Evolutionary conservation across 1,139 yeast genomes (phyloP), one percentile per base, ranked within the genome.

Genomic region (Pichia cactophila): DNA sequence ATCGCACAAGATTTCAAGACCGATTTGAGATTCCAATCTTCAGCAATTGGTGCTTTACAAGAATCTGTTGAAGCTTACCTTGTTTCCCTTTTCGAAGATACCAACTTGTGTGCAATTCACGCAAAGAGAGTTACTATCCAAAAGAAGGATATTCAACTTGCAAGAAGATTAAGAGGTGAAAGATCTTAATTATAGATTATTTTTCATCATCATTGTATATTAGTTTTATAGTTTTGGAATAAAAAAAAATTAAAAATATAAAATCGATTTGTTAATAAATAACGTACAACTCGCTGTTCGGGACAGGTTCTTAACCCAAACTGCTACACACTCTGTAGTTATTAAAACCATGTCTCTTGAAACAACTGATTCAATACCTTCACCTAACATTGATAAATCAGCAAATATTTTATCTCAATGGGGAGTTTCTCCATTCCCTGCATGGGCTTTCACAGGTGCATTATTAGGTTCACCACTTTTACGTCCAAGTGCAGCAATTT

Each of bases 111-210:
- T 77, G 97, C 97, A 65, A 88, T 92, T 68, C 97, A 90, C 80
- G 97, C 97, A 69, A 90, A 90, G 90, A 87, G 97, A 81, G 97
- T 90, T 68, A 90, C 97, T 62, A 90, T 90, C 74, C 97, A 90
- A 80, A 92, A 90, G 95, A 90, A 90, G 84, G 97, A 90, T 74
- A 89, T 90, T 73, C 96, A 89, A 76, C 85, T 90, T 71, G 97
- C 97, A 62, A 89, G 97, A 82, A 92, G 97, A 84, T 85, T 90
- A 72, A 89, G 97, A 80, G 97, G 97, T 73, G 97, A 84, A 77
- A 83, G 92, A 81, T 78, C 87, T 63, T 82, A 78, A 65, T 51
- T 57, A n/a, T 44, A 17, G 33, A 31, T 31, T 31, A 31, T 3
- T 4, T 11, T 10, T 31, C 20, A 26, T 16, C 26, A 17, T 45